Conservation (phyloP, 2,329 filamentous ascomycete genomes). For the Penicillium brasilianum region DNA sequence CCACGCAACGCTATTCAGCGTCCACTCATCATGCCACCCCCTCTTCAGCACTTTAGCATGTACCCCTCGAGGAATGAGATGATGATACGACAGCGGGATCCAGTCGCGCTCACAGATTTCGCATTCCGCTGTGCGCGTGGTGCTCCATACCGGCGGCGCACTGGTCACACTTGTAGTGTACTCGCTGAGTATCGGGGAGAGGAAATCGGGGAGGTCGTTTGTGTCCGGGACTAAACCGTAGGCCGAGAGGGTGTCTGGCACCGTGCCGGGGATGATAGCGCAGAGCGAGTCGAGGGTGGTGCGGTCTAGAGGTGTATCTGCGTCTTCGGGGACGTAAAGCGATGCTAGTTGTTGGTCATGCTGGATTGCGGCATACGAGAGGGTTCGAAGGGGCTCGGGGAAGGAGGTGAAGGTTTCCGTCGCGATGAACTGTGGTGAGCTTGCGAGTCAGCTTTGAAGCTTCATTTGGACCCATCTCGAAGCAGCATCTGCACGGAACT, state of each 20-base stretch:
- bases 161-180: constrained; percentile 66
- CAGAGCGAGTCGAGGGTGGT: constrained; percentile 58
- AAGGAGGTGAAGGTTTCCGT: constrained; percentile 70
- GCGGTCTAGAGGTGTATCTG: constrained; percentile 57
- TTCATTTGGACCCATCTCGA: not conserved
- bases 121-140: constrained; percentile 65
- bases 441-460: constrained; percentile 12
- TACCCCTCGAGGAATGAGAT: constrained; percentile 78
- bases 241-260: constrained; percentile 69
- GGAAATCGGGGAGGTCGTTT: constrained; percentile 58
- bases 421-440: constrained; percentile 65
- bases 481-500: not conserved
- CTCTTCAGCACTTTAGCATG: constrained; percentile 77
- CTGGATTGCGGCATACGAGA: constrained; percentile 65
- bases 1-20: constrained; percentile 82
- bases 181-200: constrained; percentile 65
- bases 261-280: constrained; percentile 61
- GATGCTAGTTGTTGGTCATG: constrained; percentile 56
- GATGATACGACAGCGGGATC: constrained; percentile 80
- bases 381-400: constrained; percentile 63
- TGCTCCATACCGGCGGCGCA: constrained; percentile 66
- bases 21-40: constrained; percentile 77
- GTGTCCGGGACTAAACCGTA: constrained; percentile 65
- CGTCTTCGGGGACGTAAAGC: constrained; percentile 53
- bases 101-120: constrained; percentile 78